Evolutionary conservation across 169 alveolate genomes (phyloP).

Genomic region (Amoebophrya sp.): DNA sequence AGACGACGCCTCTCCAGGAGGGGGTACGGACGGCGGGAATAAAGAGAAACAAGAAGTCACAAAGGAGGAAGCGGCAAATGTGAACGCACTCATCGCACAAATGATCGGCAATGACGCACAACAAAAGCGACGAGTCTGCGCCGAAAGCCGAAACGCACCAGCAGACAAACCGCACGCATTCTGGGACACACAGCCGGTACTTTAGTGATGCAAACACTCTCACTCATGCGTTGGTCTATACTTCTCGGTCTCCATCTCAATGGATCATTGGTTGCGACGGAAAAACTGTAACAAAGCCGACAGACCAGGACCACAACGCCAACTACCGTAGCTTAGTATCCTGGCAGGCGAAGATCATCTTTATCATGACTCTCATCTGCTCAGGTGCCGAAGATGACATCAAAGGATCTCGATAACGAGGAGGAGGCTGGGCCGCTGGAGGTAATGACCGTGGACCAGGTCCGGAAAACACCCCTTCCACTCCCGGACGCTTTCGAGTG

Average conservation of each 20-base stretch:
- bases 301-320: neutral
- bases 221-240: too few relatives aligned
- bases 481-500: neutral
- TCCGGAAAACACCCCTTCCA: neutral
- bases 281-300: neutral
- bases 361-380: neutral
- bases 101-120: too few relatives aligned
- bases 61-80: too few relatives aligned
- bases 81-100: too few relatives aligned
- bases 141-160: neutral
- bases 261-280: neutral
- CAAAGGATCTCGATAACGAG: neutral
- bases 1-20: too few relatives aligned
- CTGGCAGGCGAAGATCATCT: neutral
- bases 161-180: neutral
- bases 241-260: too few relatives aligned
- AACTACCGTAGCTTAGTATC: neutral
- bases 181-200: neutral
- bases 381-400: neutral
- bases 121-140: neutral
- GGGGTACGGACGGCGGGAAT: too few relatives aligned
- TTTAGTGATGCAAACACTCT: too few relatives aligned
- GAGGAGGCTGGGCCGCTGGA: neutral
- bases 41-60: too few relatives aligned
- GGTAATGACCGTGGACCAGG: neutral